Percentiles rank a stretch among this genome's conserved stretches.
These are phyloP conservation scores for Curvularia eragrostidis DNA, from an alignment of 2,329 filamentous ascomycete genomes.

Conservation along the genomic window DNA sequence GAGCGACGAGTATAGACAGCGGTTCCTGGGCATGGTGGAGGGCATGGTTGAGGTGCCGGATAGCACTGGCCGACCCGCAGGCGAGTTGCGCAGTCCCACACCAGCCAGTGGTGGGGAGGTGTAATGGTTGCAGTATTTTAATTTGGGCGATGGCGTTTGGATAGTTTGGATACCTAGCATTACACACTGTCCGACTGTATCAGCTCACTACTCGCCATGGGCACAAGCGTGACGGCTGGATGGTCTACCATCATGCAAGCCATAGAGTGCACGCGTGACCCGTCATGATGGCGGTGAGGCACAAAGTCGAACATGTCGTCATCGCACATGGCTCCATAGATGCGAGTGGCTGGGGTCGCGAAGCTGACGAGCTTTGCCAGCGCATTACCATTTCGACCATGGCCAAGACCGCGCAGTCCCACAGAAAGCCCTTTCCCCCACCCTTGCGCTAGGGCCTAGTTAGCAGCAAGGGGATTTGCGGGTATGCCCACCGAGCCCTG, in stretches of 20 bases:
- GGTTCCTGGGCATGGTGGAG: conserved; percentile 62
- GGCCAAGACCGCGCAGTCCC: conserved; percentile 13
- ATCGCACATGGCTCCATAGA: conserved; percentile 17
- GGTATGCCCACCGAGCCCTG: conserved; percentile 1
- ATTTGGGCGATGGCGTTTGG: conserved; percentile 5
- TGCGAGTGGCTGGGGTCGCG: conserved; percentile 12
- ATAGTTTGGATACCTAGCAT: conserved; percentile 10
- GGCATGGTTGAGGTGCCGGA: conserved; percentile 45
- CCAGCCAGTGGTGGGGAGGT: conserved; percentile 17
- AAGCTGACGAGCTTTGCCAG: conserved; percentile 23
- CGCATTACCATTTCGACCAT: conserved; percentile 22
- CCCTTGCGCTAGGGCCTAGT: conserved; percentile 13
- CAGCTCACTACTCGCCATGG: background rate
- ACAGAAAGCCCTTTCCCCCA: background rate
- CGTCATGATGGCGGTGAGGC: conserved; percentile 28
- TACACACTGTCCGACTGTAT: background rate
- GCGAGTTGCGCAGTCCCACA: conserved; percentile 33
- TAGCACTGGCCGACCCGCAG: conserved; percentile 42
- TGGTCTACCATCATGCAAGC: background rate
- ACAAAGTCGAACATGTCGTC: conserved; percentile 22
- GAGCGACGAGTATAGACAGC: conserved; percentile 69
- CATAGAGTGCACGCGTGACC: conserved; percentile 10
- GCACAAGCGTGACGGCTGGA: background rate
- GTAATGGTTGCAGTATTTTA: conserved; percentile 7
- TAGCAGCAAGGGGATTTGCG: conserved; percentile 1